Evolutionary conservation across 164 flowering plant species (phyloP).

Genomic region (Kalanchoe fedtschenkoi): DNA sequence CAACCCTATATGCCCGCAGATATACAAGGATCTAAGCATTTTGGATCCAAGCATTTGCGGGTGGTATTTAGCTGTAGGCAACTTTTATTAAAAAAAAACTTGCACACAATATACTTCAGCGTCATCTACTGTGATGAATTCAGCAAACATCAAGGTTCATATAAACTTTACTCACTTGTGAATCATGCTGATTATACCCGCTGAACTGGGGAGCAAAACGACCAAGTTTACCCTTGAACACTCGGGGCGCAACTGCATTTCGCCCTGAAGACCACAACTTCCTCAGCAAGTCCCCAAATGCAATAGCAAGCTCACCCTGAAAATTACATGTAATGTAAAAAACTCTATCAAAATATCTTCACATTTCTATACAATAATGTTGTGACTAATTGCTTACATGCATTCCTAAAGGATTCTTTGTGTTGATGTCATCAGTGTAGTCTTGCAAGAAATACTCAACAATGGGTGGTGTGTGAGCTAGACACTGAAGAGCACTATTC

Average conservation of each 20-base stretch:
- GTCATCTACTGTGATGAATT: too few relatives aligned
- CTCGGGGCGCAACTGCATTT: conserved; percentile 81
- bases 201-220: conserved; percentile 99
- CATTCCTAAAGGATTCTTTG: conserved; percentile 85
- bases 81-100: too few relatives aligned
- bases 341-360: neutral
- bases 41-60: too few relatives aligned
- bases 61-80: too few relatives aligned
- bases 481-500: conserved; percentile 95
- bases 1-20: too few relatives aligned
- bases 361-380: neutral
- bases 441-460: conserved; percentile 83
- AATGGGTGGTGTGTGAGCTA: conserved; percentile 81
- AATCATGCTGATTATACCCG: conserved; percentile 98
- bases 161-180: conserved; percentile 54
- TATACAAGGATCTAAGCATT: too few relatives aligned
- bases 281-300: conserved; percentile 95
- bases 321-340: conserved; percentile 19
- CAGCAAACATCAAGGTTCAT: too few relatives aligned
- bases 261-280: conserved; percentile 87
- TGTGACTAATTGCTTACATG: conserved; percentile 38
- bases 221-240: conserved; percentile 82
- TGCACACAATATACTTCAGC: too few relatives aligned
- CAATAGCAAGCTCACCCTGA: conserved; percentile 98
- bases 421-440: conserved; percentile 74